Percentiles rank a stretch among this genome's conserved stretches.
Evolutionary conservation across 1,284 basidiomycete species (phyloP).

Genomic region (Paramarasmius palmivorus): DNA sequence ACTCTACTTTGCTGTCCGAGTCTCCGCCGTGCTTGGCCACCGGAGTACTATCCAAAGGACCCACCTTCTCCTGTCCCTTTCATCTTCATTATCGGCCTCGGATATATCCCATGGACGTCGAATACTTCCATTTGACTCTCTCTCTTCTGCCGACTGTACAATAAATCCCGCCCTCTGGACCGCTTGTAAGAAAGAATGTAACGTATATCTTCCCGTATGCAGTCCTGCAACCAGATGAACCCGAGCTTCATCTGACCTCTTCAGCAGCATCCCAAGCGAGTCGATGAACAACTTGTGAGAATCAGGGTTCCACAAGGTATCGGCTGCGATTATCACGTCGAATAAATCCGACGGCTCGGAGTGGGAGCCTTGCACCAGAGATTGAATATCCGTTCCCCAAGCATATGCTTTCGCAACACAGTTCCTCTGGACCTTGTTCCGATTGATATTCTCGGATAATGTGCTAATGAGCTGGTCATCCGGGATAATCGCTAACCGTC

Average conservation of each 20-base stretch:
- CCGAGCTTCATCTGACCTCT: slow-evolving; percentile 42
- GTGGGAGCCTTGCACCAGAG: slow-evolving; percentile 27
- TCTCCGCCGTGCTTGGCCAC: slow-evolving; percentile 36
- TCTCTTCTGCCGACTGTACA: slow-evolving; percentile 50
- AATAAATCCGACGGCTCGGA: slow-evolving; percentile 44
- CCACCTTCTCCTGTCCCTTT: slow-evolving; percentile 66
- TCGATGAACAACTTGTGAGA: slow-evolving; percentile 53
- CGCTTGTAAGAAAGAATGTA: slow-evolving; percentile 56
- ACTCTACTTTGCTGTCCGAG: too few species aligned
- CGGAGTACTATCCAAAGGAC: slow-evolving; percentile 64
- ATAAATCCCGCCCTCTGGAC: slow-evolving; percentile 41
- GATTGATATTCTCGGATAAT: slow-evolving; percentile 54
- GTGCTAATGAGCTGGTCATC: slow-evolving; percentile 61
- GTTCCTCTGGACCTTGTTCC: slow-evolving; percentile 46
- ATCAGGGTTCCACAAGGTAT: slow-evolving; percentile 74
- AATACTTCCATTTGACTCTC: slow-evolving; percentile 38
- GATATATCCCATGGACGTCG: slow-evolving; percentile 53
- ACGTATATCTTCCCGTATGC: slow-evolving; percentile 72
- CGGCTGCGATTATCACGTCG: slow-evolving; percentile 68
- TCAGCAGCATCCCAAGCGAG: slow-evolving; percentile 50
- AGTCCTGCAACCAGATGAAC: slow-evolving; percentile 66
- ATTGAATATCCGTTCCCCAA: slow-evolving; percentile 58
- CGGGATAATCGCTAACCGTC: slow-evolving; percentile 68
- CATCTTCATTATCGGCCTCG: slow-evolving; percentile 54
- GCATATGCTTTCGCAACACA: slow-evolving; percentile 56